Evolutionary conservation across 2,329 filamentous ascomycete species (phyloP).

Genomic region (Paecilomyces variotii): DNA sequence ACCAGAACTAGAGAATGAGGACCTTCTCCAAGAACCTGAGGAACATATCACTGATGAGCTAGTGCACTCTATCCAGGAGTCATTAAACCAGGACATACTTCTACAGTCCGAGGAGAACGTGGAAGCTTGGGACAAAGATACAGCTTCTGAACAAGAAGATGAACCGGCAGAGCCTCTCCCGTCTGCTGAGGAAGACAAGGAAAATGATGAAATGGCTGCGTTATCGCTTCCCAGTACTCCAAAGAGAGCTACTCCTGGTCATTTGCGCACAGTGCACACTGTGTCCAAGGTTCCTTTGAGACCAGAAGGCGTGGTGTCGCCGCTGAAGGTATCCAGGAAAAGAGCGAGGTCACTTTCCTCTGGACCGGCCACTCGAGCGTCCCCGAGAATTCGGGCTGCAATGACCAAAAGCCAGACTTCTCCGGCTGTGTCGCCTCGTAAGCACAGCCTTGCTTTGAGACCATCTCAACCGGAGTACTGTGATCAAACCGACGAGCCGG

Average conservation of each 20-base stretch:
- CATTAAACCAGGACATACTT: neutral
- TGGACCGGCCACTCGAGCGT: constrained; percentile 30
- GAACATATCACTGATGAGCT: neutral
- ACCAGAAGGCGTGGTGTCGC: constrained; percentile 48
- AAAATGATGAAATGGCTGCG: constrained; percentile 13
- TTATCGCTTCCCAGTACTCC: constrained; percentile 47
- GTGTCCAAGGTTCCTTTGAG: constrained; percentile 72
- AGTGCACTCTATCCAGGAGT: neutral
- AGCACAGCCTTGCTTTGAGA: constrained; percentile 3
- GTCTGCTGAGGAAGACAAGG: constrained; percentile 17
- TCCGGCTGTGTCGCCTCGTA: constrained; percentile 20
- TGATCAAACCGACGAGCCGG: neutral
- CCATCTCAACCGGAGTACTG: neutral
- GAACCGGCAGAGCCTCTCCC: neutral
- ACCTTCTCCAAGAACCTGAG: neutral
- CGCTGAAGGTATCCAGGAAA: constrained; percentile 39
- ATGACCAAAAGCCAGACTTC: constrained; percentile 13
- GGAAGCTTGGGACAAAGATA: neutral
- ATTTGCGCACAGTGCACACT: constrained; percentile 57
- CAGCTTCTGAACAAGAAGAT: neutral
- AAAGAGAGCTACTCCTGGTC: constrained; percentile 37
- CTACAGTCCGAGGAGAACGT: neutral
- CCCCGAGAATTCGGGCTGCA: constrained; percentile 18
- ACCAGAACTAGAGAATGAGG: constrained; percentile 4
- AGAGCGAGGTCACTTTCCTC: constrained; percentile 46